Base-by-base conservation (phyloP, 2,329 filamentous ascomycete species). In the Colletotrichum navitas region DNA sequence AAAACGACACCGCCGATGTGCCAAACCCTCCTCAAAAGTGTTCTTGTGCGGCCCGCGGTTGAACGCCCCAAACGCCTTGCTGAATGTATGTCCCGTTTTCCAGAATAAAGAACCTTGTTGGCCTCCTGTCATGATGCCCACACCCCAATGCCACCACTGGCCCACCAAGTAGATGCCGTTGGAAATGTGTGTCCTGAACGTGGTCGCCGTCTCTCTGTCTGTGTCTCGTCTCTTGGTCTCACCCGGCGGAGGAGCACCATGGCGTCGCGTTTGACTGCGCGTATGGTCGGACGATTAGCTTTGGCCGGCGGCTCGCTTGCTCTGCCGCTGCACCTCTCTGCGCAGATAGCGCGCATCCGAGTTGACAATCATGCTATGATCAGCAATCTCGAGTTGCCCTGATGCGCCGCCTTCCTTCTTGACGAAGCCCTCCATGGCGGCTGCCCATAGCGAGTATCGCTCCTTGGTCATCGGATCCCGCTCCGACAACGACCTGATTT, bases 321-420 rank as follows among this genome's bases (percentile, higher is more conserved):
- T 83, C n/a, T 81, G 76, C 39, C 86, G 83, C 4, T 85, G 84
- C 12, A 88, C 78, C 72, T 89, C 87, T 73, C 87, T 87, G 51
- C 89, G 85, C 54, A 85, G 81, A 72, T 87, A 88, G 12, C 80
- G 79, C 63, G 82, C 82, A 34, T 89, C 86, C 2, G 87, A 84
- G 73, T 91, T 90, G 43, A 91, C 89, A 78, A 91, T 89, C 83
- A 90, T 90, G 76, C 88, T 91, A 74, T 89, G 85, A 70, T 91
- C 89, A 2, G 88, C 87, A 75, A 87, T 88, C 74, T 90, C 88
- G 24, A 83, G 79, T 52, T 83, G 78, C 36, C 81, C 82, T 18
- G 79, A 79, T 41, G 80, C 72, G 66, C 81, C 76, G 63, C 79
- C 76, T 64, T 78, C 77, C 26, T 80, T 78, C 59, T 83, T 80